phyloP scores from a whole-genome alignment of 2,329 filamentous ascomycete genomes.

The Botryotinia globosa region DNA sequence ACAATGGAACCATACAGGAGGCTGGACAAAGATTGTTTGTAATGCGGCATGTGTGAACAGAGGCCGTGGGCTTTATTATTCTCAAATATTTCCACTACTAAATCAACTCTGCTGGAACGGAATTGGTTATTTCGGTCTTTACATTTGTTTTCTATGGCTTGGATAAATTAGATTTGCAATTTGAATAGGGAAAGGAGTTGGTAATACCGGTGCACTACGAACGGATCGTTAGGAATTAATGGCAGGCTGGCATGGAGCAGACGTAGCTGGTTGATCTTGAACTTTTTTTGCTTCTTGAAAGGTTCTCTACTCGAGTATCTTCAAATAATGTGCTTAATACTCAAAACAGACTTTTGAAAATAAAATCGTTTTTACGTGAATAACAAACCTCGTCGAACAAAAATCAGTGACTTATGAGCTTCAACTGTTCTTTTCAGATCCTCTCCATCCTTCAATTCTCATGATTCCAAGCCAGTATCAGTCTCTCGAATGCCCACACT shows the following conservation, averaged over 20 bases:
- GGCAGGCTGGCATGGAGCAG: not conserved
- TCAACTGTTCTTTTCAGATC: fast-evolving
- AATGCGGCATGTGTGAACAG: not conserved
- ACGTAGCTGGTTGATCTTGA: no score
- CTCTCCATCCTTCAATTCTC: not conserved
- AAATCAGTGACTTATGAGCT: not conserved
- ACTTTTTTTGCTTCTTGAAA: no score
- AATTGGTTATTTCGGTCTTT: not conserved
- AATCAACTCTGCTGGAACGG: not conserved
- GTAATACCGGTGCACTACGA: not conserved
- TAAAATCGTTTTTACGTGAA: not conserved
- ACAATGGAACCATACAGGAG: not conserved
- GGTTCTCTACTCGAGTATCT: not conserved
- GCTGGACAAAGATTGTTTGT: not conserved
- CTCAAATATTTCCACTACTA: not conserved
- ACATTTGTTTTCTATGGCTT: not conserved
- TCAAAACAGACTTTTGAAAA: not conserved
- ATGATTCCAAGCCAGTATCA: not conserved
- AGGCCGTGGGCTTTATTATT: not conserved
- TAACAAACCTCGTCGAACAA: not conserved
- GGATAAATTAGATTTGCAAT: not conserved
- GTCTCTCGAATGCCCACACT: not conserved
- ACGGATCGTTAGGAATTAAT: not conserved
- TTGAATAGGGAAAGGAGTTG: not conserved
- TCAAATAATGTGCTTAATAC: not conserved